Base-by-base conservation (phyloP, 352 stramenopile species). In the Globisporangium spiculum region DNA sequence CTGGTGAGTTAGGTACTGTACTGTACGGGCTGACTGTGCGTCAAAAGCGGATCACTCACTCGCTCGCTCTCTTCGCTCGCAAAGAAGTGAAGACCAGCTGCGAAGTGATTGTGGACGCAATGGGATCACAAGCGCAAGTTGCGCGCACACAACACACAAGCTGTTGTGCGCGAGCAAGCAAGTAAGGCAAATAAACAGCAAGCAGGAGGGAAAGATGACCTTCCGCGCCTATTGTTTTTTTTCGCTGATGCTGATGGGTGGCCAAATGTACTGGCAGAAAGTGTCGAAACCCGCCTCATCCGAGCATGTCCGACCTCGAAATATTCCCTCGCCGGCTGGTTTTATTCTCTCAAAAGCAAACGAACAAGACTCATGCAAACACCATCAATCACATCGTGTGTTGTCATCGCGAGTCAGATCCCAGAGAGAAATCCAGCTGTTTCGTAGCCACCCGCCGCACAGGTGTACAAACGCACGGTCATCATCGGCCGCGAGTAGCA, bases 111-210 rank as follows among this genome's bases (percentile, higher is more conserved):
- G 16, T 9, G 55, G 22, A 36, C 30, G 38, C 55, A 46, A 22
- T 14, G 16, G 22, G 16, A 60, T 16, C 46, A 53, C 14, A 34
- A 41, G 10, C 26, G 6, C 55, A 26, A 18, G n/a, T 24, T 4
- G 30, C 30, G 20, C 55, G 20, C 30, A 61, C 55, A 61, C 55
- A 61, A 61, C 55, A 61, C 55, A 61, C 55, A 61, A 48, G 5
- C 3, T n/a, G 41, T 22, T 52, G 44, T 22, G 18, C 20, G 44
- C 44, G 22, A 52, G 44, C 44, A 14, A 22, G 20, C 46, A 12
- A 24, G 4, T 0, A 27, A 30, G 30, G 20, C 18, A 60, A 32
- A 32, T 32, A 9, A 38, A 38, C 32, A 48, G 38, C 38, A 20
- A 38, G 27, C 30, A 10, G n/a, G 27, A 48, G 30, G 18, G n/a